Percentiles rank a stretch among this genome's conserved stretches.
Evolutionary conservation across 768 basidiomycete genomes (phyloP).

Genomic region (Scleroderma bovista): DNA sequence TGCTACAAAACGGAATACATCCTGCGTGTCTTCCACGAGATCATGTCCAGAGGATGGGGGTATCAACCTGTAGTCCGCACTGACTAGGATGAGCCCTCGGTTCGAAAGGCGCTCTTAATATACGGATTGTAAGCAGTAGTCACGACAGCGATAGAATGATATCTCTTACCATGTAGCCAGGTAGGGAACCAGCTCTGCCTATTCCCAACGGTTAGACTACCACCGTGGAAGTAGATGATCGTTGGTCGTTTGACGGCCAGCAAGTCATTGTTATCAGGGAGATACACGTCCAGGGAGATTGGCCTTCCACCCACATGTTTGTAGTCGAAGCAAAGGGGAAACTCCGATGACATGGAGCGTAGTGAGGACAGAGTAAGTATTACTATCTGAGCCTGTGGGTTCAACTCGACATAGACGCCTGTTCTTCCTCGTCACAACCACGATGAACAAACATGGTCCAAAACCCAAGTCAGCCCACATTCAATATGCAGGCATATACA

Average conservation of each 20-base stretch:
- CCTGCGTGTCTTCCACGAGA: conserved; percentile 52
- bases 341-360: too few species aligned
- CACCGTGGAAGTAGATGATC: conserved; percentile 43
- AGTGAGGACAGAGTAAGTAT: too few species aligned
- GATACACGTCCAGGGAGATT: conserved; percentile 33
- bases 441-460: conserved; percentile 39
- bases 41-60: conserved; percentile 48
- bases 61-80: conserved; percentile 59
- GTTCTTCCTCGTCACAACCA: too few species aligned
- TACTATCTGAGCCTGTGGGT: too few species aligned
- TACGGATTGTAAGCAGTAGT: background rate
- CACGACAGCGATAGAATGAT: too few species aligned
- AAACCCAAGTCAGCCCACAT: conserved; percentile 43
- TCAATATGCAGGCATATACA: conserved; percentile 57
- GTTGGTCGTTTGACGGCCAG: conserved; percentile 14
- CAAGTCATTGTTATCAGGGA: background rate
- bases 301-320: conserved; percentile 24
- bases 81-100: conserved; percentile 53
- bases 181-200: conserved; percentile 55
- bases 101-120: conserved; percentile 39
- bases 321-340: too few species aligned
- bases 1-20: conserved; percentile 45
- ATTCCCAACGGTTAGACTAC: conserved; percentile 57
- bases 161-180: conserved; percentile 52
- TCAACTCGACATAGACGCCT: too few species aligned